phyloP scores from a whole-genome alignment of 2,329 filamentous ascomycete species.

The Fonsecaea pedrosoi region DNA sequence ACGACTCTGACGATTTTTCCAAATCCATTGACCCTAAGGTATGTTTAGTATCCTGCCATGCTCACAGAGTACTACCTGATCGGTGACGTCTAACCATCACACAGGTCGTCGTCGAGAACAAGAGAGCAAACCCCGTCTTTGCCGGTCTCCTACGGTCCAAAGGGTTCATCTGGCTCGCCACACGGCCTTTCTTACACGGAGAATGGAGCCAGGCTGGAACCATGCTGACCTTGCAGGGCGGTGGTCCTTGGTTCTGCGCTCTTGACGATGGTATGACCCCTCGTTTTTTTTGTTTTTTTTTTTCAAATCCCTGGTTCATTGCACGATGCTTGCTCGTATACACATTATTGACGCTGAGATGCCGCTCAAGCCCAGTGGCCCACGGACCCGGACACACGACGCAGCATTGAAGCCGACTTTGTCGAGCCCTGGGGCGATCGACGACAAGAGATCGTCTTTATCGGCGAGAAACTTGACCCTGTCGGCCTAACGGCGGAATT shows the following conservation, averaged over 20 bases:
- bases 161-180: slow-evolving; percentile 55
- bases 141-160: slow-evolving; percentile 52
- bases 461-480: slow-evolving; percentile 69
- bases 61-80: neutral
- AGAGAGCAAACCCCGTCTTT: slow-evolving; percentile 48
- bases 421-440: slow-evolving; percentile 68
- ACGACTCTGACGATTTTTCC: slow-evolving; percentile 26
- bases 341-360: neutral
- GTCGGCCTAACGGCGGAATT: slow-evolving; percentile 60
- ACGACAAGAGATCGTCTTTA: slow-evolving; percentile 75
- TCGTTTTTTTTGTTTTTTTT: neutral
- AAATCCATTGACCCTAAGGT: slow-evolving; percentile 33
- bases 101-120: slow-evolving; percentile 42
- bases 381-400: slow-evolving; percentile 55
- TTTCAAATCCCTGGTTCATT: neutral
- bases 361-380: slow-evolving; percentile 58
- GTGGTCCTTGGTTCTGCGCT: slow-evolving; percentile 58
- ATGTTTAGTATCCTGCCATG: neutral
- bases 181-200: slow-evolving; percentile 50
- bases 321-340: neutral
- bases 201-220: slow-evolving; percentile 56
- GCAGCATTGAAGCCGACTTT: slow-evolving; percentile 59
- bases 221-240: slow-evolving; percentile 52
- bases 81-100: neutral
- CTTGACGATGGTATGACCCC: slow-evolving; percentile 29